phyloP scores from a whole-genome alignment of 2,329 filamentous ascomycete species.

The Pseudogymnoascus sp. region DNA sequence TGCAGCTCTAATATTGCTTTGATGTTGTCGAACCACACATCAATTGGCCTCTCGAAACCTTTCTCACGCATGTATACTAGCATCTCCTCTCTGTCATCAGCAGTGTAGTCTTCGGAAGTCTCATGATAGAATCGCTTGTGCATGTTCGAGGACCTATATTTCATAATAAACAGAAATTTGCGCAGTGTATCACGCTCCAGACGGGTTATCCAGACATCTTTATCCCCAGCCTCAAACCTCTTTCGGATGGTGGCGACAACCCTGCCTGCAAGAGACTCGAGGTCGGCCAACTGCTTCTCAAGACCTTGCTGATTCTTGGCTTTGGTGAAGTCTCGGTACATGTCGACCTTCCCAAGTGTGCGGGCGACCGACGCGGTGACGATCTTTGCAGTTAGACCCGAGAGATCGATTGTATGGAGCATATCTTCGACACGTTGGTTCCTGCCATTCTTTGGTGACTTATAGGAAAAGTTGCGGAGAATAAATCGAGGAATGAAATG shows the following conservation, averaged over 20 bases:
- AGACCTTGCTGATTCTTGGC: conserved; percentile 20
- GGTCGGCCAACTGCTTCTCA: conserved; percentile 22
- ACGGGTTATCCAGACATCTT: conserved; percentile 25
- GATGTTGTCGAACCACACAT: conserved; percentile 31
- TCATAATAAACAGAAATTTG: conserved; percentile 39
- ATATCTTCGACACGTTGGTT: conserved; percentile 14
- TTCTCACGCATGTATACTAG: conserved; percentile 27
- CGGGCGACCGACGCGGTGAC: conserved; percentile 17
- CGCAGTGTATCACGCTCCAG: conserved; percentile 31
- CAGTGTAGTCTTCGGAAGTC: conserved; percentile 26
- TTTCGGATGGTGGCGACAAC: conserved; percentile 19
- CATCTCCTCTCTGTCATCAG: conserved; percentile 22
- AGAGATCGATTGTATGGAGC: conserved; percentile 20
- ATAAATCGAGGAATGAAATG: conserved; percentile 31
- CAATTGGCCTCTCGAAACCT: conserved; percentile 23
- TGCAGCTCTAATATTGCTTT: conserved; percentile 25
- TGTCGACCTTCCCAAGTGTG: conserved; percentile 25
- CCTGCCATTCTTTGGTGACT: neutral
- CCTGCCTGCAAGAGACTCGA: conserved; percentile 21
- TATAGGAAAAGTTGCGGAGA: conserved; percentile 27
- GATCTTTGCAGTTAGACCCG: conserved; percentile 7
- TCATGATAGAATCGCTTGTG: conserved; percentile 31
- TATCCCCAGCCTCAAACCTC: conserved; percentile 17
- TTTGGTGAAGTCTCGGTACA: conserved; percentile 25
- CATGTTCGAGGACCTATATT: conserved; percentile 33